Evolutionary conservation across 495 filamentous ascomycete genomes (phyloP), one percentile per base, ranked within the genome.

Genomic region (Podospora didyma): DNA sequence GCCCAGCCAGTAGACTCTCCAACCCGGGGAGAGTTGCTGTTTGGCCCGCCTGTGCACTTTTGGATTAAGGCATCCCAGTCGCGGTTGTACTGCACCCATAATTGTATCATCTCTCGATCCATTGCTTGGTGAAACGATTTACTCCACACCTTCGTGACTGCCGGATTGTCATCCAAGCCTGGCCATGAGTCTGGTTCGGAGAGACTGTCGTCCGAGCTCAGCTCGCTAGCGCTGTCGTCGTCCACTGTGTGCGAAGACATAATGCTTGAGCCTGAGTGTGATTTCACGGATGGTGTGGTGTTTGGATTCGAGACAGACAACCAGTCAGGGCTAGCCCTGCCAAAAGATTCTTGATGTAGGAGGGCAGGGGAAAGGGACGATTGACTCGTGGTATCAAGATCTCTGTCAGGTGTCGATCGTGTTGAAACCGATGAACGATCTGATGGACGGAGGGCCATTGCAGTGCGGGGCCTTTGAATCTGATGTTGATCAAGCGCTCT

Each of bases 131-230:
- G 52, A 17, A 58, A 62, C 0, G 54, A 28, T 16, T 12, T 42
- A 7, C 26, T 58, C 64, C 64, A 69, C 0, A 7, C 2, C n/a
- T 35, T 53, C 6, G 49, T 46, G 4, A 45, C 47, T 2, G 44
- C 47, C 6, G 64, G 28, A 0, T 31, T 42, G 2, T 46, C 58
- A 10, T 49, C 58, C 1, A 51, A 28, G 4, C 57, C 64, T 7
- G 56, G 35, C 59, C 56, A 61, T 5, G 56, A 45, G 16, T 67
- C 66, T 10, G 60, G 59, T 11, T 69, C 67, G 5, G 67, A 69
- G 34, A 67, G 0, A 26, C 57, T 69, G 39, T 62, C 64, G 11
- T 69, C 61, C 0, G 66, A 64, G 34, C 57, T 26, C 1, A 10
- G 9, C 3, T 69, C 67, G 17, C 64, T 58, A 1, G 56, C 45